A percentile compares a stretch with the other conserved stretches of the same genome.
Conservation (phyloP, 129 eudicot genomes). For the Scalesia atractyloides region DNA sequence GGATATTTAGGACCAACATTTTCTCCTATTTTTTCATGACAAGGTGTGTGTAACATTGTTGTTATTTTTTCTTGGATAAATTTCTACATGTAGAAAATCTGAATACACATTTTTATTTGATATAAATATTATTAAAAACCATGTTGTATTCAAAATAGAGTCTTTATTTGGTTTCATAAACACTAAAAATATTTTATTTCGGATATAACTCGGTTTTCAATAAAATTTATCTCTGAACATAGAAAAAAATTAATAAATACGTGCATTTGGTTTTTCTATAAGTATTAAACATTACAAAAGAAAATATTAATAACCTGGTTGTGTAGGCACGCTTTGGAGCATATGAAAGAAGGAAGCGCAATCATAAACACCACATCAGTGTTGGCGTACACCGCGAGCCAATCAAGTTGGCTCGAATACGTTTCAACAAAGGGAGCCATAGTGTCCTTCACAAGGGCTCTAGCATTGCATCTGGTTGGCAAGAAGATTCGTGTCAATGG, state of each 20-base stretch:
- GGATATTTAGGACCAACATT: constrained; percentile 75
- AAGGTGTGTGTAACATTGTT: constrained; percentile 34
- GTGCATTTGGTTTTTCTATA: too few species aligned
- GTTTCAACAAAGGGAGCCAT: constrained; percentile 76
- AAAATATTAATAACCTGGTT: too few species aligned
- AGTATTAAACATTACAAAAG: too few species aligned
- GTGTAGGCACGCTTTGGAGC: constrained; percentile 75
- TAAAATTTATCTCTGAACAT: too few species aligned
- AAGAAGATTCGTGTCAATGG: constrained; percentile 86
- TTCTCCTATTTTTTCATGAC: constrained; percentile 64
- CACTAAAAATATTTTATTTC: too few species aligned
- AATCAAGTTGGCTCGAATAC: constrained; percentile 63
- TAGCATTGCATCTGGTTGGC: constrained; percentile 54
- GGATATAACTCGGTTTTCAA: too few species aligned
- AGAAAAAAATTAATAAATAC: too few species aligned
- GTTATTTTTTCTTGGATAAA: not conserved
- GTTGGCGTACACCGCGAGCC: constrained; percentile 59
- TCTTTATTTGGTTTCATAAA: too few species aligned
- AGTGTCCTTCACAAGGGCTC: constrained; percentile 70
- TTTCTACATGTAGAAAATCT: not conserved
- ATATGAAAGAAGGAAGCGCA: constrained; percentile 75
- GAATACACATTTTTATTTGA: too few species aligned
- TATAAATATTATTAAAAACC: too few species aligned
- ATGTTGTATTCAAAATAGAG: too few species aligned
- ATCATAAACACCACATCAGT: constrained; percentile 78